Evolutionary conservation across 2,329 filamentous ascomycete genomes (phyloP).

Genomic region (Microsporum ferrugineum): DNA sequence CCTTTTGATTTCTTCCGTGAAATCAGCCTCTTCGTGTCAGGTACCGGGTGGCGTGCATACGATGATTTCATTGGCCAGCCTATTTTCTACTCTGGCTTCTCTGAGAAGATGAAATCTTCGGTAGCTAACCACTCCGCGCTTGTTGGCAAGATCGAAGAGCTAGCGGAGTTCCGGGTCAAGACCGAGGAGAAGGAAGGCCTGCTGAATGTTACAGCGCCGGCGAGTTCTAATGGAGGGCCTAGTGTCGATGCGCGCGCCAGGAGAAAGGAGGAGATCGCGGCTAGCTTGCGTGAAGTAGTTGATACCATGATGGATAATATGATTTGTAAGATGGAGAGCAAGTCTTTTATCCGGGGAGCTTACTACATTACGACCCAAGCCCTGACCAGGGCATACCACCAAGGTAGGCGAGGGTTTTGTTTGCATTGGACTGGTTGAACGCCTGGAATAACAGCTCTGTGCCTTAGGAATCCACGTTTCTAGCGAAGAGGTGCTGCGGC

Average conservation of each 20-base stretch:
- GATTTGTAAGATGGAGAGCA: constrained; percentile 99
- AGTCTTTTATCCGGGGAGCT: constrained; percentile 77
- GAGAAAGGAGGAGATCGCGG: constrained; percentile 52
- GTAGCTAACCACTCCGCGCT: constrained; percentile 68
- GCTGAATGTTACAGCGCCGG: constrained; percentile 35
- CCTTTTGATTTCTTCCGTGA: constrained; percentile 77
- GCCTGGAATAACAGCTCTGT: not conserved
- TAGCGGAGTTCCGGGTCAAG: constrained; percentile 62
- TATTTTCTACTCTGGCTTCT: constrained; percentile 85
- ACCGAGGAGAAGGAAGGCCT: constrained; percentile 68
- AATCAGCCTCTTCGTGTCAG: constrained; percentile 83
- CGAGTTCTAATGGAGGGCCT: constrained; percentile 20
- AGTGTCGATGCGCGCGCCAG: constrained; percentile 4
- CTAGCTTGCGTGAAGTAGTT: constrained; percentile 64
- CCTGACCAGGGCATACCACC: constrained; percentile 84
- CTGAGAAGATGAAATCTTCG: constrained; percentile 71
- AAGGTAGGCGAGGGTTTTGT: constrained; percentile 40
- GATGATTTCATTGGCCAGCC: constrained; percentile 82
- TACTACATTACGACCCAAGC: constrained; percentile 85
- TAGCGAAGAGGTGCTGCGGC: constrained; percentile 76
- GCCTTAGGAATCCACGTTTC: constrained; percentile 69
- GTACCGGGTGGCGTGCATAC: constrained; percentile 90
- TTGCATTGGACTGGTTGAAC: not conserved
- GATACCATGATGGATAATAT: constrained; percentile 83
- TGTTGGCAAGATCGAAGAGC: constrained; percentile 58